phyloP scores from a whole-genome alignment of 2,329 filamentous ascomycete species.

The Claviceps sp. region DNA sequence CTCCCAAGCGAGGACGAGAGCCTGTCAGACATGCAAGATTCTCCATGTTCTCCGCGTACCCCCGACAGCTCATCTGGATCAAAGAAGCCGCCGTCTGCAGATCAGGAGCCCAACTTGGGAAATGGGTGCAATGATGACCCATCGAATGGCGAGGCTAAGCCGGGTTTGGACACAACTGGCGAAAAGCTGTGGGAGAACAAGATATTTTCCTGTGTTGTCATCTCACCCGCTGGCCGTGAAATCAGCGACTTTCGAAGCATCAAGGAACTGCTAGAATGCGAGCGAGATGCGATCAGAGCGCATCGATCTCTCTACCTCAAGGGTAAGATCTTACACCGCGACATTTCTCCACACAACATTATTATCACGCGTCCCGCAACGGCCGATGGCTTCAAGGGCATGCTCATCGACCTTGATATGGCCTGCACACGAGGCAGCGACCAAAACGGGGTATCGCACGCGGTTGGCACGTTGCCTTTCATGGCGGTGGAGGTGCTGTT shows the following conservation, averaged over 20 bases:
- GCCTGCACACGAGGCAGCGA: conserved; percentile 9
- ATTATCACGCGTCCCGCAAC: conserved; percentile 1
- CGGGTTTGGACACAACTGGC: conserved; percentile 5
- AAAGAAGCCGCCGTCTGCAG: conserved; percentile 6
- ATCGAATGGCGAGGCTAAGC: conserved; percentile 2
- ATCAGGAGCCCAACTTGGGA: conserved; percentile 6
- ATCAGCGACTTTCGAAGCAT: conserved; percentile 2
- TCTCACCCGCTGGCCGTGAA: conserved; percentile 5
- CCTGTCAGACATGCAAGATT: conserved; percentile 3
- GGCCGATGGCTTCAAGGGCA: conserved; percentile 13
- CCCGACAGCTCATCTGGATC: background rate
- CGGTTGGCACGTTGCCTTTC: conserved; percentile 18
- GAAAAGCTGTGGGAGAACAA: conserved; percentile 8
- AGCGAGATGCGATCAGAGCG: conserved; percentile 5
- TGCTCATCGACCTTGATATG: conserved; percentile 12
- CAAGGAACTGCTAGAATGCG: background rate
- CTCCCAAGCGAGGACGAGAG: background rate
- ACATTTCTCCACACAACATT: conserved; percentile 3
- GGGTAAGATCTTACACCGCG: conserved; percentile 3
- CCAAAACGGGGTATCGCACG: conserved; percentile 12
- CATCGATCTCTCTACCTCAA: conserved; percentile 3
- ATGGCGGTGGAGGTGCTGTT: conserved; percentile 22
- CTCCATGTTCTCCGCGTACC: background rate
- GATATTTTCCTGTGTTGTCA: conserved; percentile 4
- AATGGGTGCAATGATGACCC: background rate